Evolutionary conservation across 257 asterid genomes (phyloP), one percentile per base, ranked within the genome.

Genomic region (Solanum virginianum): DNA sequence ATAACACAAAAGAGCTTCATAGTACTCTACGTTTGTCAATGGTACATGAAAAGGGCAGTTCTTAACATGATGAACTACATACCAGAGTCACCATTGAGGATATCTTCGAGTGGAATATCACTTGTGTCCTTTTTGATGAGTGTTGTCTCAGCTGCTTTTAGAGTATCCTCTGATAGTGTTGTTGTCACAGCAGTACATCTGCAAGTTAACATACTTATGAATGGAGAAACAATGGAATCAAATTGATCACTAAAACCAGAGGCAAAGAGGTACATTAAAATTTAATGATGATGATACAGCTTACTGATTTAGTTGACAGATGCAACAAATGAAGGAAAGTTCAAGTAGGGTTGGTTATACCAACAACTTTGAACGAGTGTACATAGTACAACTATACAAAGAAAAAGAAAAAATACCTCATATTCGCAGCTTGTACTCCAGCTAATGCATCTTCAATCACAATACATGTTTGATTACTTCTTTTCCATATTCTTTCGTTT

Each of bases 391-490:
- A 75, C 71, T 81, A 79, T 36, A 80, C 80, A 82, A 87, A 59
- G 80, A 74, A 39, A 70, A 85, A 41, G 60, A 68, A 66, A 66
- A 70, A 49, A 39, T 92, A 96, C 99, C 99, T 94, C 98, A 95
- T 96, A 79, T 87, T 84, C 81, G 99, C 96, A 84, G 99, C 99
- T 90, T 95, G 98, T 43, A 96, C 98, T 72, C 98, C 99, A 84
- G 98, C 99, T 85, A 95, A 87, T 80, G 99, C 99, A 86, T 96
- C 99, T 96, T 96, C 99, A 86, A 95, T 96, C 85, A 96, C 99
- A 80, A 96, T 81, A 72, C 36, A 7, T n/a, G 32, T 47, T 47
- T 47, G 81, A 24, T 15, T 45, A 22, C 43, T 22, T 47, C 41
- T 47, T 47, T 74, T 74, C 60, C 81, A 74, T 74, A 22, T 13